phyloP scores from a whole-genome alignment of 164 flowering plant species.

The Nymphaea colorata region DNA sequence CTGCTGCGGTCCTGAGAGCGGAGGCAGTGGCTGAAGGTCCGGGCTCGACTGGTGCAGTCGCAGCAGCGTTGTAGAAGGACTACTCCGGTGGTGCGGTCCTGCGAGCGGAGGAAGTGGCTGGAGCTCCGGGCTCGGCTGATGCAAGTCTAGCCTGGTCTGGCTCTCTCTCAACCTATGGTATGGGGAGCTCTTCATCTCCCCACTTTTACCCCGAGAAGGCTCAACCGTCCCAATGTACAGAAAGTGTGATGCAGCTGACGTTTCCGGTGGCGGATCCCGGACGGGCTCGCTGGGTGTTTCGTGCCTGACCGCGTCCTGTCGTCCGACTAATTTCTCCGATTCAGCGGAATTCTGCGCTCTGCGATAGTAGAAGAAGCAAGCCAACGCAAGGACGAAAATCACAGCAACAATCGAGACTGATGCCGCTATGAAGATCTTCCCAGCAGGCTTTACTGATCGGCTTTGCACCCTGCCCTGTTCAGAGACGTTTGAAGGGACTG shows the following conservation, averaged over 20 bases:
- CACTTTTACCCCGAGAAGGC: slow-evolving; percentile 26
- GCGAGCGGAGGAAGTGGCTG: background rate
- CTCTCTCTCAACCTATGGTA: slow-evolving; percentile 46
- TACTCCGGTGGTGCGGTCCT: background rate
- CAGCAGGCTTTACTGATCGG: slow-evolving; percentile 38
- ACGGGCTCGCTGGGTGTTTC: slow-evolving; percentile 12
- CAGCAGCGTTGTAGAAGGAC: background rate
- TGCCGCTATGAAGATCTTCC: slow-evolving; percentile 54
- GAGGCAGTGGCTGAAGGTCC: slow-evolving; percentile 19
- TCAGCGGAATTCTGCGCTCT: slow-evolving; percentile 34
- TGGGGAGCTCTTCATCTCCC: slow-evolving; percentile 36
- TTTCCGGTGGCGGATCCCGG: slow-evolving; percentile 18
- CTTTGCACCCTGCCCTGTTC: slow-evolving; percentile 29
- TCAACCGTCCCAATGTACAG: slow-evolving; percentile 79
- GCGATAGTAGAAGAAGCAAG: slow-evolving; percentile 55
- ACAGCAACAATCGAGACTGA: slow-evolving; percentile 70
- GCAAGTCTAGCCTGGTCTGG: slow-evolving; percentile 37
- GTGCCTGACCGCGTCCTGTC: background rate
- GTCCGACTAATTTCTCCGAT: slow-evolving; percentile 52
- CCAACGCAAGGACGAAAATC: slow-evolving; percentile 69
- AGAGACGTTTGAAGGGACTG: slow-evolving; percentile 16
- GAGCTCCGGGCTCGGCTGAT: slow-evolving; percentile 84
- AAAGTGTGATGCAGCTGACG: slow-evolving; percentile 35
- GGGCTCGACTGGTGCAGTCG: slow-evolving; percentile 73
- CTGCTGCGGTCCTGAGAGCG: background rate